These are phyloP conservation scores for Hygrophoropsis aurantiaca DNA, from an alignment of 768 basidiomycete species.

Conservation along the genomic window DNA sequence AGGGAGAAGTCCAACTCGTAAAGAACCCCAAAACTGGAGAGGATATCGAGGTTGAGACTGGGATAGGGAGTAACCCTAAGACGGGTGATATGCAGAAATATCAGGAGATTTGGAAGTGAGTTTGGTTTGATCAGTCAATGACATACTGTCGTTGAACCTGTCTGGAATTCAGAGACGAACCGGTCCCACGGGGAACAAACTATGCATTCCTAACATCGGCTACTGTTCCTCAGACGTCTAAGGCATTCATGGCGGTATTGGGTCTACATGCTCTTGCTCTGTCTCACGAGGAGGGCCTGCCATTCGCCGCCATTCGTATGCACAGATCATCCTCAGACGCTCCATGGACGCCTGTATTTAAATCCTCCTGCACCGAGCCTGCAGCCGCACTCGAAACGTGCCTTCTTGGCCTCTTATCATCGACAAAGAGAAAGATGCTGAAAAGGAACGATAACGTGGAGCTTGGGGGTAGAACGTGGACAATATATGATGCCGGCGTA, in stretches of 20 bases:
- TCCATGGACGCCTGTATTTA: no score
- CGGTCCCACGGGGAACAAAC: constrained; percentile 2
- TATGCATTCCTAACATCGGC: constrained; percentile 18
- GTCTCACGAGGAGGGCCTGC: constrained; percentile 3
- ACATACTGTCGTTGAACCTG: neutral
- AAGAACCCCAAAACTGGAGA: constrained; percentile 4
- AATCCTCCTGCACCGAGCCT: no score
- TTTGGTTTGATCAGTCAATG: neutral
- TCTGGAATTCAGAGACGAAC: constrained; percentile 6
- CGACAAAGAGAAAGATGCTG: no score
- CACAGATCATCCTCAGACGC: no score
- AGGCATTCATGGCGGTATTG: constrained; percentile 16
- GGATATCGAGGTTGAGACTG: constrained; percentile 14
- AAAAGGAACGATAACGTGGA: no score
- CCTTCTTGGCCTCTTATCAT: no score
- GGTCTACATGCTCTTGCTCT: constrained; percentile 17
- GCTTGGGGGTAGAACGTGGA: no score
- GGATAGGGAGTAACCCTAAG: constrained; percentile 9
- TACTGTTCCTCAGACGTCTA: constrained; percentile 8
- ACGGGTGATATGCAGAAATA: constrained; percentile 14
- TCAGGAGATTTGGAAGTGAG: constrained; percentile 22
- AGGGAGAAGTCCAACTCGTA: neutral
- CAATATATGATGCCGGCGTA: no score
- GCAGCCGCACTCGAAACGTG: no score
- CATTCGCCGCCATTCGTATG: no score